Percentiles rank a stretch among this genome's conserved stretches.
These are phyloP conservation scores for Bryoerythrophyllum caledonicum DNA, from an alignment of 225 moss, liverwort and hornwort genomes.

Conservation along the genomic window DNA sequence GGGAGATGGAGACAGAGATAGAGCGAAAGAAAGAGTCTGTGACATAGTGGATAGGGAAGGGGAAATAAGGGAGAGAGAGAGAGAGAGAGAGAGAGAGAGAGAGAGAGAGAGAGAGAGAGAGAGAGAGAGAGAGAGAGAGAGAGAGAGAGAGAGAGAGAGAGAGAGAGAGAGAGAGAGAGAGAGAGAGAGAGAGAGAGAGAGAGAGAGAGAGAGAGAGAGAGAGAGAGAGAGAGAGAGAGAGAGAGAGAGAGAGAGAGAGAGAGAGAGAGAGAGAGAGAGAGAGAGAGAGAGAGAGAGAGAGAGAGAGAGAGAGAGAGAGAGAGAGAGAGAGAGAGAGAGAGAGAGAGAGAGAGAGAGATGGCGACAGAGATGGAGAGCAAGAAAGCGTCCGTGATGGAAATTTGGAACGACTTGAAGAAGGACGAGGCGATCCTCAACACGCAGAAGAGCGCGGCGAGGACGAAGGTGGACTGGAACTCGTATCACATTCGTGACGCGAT, in stretches of 20 bases:
- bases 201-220: no score
- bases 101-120: no score
- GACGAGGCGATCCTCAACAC: constrained; percentile 39
- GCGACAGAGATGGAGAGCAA: constrained; percentile 30
- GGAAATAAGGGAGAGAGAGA: no score
- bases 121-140: no score
- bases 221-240: background rate
- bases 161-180: no score
- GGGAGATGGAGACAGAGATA: constrained; percentile 26
- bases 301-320: background rate
- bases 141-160: no score
- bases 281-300: no score
- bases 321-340: no score
- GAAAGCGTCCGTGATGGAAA: constrained; percentile 37
- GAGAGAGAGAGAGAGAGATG: constrained; percentile 10
- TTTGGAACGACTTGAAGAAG: constrained; percentile 53
- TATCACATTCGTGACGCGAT: constrained; percentile 59
- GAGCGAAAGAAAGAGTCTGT: no score
- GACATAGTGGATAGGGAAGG: no score
- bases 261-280: background rate
- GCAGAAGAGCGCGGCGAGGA: constrained; percentile 31
- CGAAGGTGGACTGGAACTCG: constrained; percentile 55
- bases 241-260: background rate
- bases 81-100: background rate
- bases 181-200: no score